A percentile compares a stretch with the other conserved stretches of the same genome.
These are phyloP conservation scores for Phyllosticta ampelicida DNA, from an alignment of 2,329 filamentous ascomycete species.

Conservation along the genomic window DNA sequence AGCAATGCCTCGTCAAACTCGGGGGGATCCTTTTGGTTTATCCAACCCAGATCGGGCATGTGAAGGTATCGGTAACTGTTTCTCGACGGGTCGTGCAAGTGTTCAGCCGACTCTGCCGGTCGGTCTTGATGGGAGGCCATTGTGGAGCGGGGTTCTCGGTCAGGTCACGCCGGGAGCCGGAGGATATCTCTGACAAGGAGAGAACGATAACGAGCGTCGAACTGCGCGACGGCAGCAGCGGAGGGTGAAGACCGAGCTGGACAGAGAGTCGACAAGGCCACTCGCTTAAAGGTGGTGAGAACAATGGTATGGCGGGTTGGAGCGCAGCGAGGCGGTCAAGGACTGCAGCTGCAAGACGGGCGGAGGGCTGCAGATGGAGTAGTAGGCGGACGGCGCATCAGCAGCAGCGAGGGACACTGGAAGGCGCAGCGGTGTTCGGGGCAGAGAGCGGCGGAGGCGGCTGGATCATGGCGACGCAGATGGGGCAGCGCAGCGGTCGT, in stretches of 20 bases:
- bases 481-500: not conserved
- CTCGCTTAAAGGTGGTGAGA: not conserved
- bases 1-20: slow-evolving; percentile 10
- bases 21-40: slow-evolving; percentile 5
- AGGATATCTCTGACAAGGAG: slow-evolving; percentile 3
- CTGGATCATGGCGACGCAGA: not conserved
- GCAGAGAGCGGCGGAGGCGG: not conserved
- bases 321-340: not conserved
- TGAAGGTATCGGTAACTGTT: slow-evolving; percentile 7
- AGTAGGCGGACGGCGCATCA: not conserved
- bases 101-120: slow-evolving; percentile 1
- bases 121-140: slow-evolving; percentile 3
- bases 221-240: not conserved
- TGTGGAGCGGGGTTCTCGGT: not conserved
- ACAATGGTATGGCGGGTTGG: not conserved
- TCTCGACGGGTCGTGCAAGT: slow-evolving; percentile 7
- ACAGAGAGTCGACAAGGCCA: not conserved
- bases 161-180: slow-evolving; percentile 1
- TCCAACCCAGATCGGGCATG: slow-evolving; percentile 7
- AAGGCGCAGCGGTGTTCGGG: not conserved
- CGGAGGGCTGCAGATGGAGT: not conserved
- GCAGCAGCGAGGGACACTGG: not conserved
- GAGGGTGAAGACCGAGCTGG: not conserved
- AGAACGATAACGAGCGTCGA: not conserved
- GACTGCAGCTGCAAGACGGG: not conserved